phyloP scores from a whole-genome alignment of 2,329 filamentous ascomycete genomes.

The Xylariaceae sp. region DNA sequence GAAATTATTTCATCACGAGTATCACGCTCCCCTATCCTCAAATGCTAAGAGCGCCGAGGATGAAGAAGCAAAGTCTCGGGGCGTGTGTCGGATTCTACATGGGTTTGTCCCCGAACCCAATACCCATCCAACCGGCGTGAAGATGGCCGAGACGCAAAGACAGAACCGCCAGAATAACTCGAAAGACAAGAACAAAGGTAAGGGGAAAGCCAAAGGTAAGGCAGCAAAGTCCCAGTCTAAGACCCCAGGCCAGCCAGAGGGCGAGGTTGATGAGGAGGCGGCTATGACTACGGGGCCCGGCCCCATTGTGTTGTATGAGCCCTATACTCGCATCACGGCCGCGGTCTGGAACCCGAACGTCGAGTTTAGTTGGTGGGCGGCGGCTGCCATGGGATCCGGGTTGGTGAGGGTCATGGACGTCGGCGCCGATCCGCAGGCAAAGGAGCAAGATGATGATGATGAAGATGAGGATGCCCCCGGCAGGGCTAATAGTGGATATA shows the following conservation, averaged over 20 bases:
- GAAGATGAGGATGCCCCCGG: conserved; percentile 18
- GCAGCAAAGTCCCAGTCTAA: conserved; percentile 31
- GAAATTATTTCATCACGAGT: conserved; percentile 62
- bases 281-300: conserved; percentile 38
- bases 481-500: conserved; percentile 3
- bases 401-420: conserved; percentile 72
- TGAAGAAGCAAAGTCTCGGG: conserved; percentile 43
- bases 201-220: conserved; percentile 27
- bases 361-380: conserved; percentile 71
- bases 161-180: conserved; percentile 46
- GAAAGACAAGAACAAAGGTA: conserved; percentile 43
- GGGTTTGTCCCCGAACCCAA: conserved; percentile 60
- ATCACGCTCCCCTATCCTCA: conserved; percentile 44
- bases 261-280: conserved; percentile 35
- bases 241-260: conserved; percentile 41
- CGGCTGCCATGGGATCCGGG: conserved; percentile 70
- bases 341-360: conserved; percentile 74
- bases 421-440: conserved; percentile 50
- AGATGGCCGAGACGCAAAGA: conserved; percentile 40
- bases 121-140: conserved; percentile 50
- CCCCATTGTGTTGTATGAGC: conserved; percentile 63
- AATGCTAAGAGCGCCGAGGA: conserved; percentile 1
- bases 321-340: conserved; percentile 66
- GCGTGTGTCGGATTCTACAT: conserved; percentile 58
- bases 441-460: conserved; percentile 20